Evolutionary conservation across 1,284 basidiomycete genomes (phyloP).

Genomic region (Golubevia sp.): DNA sequence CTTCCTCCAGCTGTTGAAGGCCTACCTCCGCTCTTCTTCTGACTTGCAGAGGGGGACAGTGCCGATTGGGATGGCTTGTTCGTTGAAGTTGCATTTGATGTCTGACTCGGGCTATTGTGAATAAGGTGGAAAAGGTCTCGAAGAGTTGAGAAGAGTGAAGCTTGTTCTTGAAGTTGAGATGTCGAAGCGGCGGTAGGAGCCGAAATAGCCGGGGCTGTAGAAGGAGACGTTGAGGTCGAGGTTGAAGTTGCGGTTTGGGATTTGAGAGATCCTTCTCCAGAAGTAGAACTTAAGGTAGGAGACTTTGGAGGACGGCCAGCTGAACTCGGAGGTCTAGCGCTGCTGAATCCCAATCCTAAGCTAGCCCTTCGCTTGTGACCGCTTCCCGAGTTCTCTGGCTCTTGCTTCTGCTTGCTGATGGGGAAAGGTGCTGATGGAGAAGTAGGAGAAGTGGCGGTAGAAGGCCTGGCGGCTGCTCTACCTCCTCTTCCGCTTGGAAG

Average conservation of each 20-base stretch:
- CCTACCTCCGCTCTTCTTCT: neutral
- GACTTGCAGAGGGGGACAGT: too few species aligned
- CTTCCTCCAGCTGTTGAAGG: neutral
- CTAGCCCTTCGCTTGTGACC: constrained; percentile 4
- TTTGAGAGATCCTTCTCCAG: neutral
- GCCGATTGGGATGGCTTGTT: too few species aligned
- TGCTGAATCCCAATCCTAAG: neutral
- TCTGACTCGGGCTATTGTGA: constrained; percentile 26
- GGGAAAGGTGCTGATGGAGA: neutral
- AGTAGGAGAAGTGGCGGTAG: neutral
- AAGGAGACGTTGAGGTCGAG: neutral
- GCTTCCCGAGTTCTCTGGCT: neutral
- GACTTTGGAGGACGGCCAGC: neutral
- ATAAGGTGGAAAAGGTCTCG: constrained; percentile 33
- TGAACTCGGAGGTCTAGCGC: neutral
- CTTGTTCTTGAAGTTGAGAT: constrained; percentile 1
- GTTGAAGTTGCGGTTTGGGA: neutral
- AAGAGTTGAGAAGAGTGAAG: constrained; percentile 29
- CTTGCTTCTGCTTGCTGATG: neutral
- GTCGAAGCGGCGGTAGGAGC: neutral
- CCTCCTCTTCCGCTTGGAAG: neutral
- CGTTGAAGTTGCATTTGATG: constrained; percentile 2
- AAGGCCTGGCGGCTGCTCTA: constrained; percentile 1
- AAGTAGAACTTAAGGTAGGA: neutral
- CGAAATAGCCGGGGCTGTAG: neutral